Evolutionary conservation across 2,329 filamentous ascomycete species (phyloP).

Genomic region (Aspergillus glaucus): DNA sequence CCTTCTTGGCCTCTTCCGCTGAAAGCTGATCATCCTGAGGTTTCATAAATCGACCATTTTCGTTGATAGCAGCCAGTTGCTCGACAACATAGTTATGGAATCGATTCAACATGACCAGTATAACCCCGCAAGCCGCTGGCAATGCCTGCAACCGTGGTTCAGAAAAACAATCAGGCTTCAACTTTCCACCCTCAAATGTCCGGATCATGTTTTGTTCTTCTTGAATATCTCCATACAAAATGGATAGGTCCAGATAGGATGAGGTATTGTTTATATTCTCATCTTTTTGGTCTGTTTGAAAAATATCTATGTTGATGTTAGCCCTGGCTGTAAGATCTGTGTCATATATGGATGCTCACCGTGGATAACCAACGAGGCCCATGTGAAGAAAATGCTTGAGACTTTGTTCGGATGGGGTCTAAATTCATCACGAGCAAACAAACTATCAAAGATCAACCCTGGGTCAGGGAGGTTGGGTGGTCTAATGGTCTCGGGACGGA

Average conservation of each 20-base stretch:
- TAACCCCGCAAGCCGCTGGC: constrained; percentile 8
- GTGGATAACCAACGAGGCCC: not conserved
- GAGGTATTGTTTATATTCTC: not conserved
- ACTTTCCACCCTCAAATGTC: constrained; percentile 29
- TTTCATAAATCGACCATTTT: constrained; percentile 27
- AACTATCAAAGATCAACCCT: not conserved
- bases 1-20: constrained; percentile 19
- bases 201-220: constrained; percentile 28
- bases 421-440: not conserved
- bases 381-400: not conserved
- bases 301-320: not conserved
- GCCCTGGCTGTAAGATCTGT: too few relatives aligned
- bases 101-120: constrained; percentile 32
- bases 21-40: not conserved
- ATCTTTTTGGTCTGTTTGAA: not conserved
- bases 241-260: not conserved
- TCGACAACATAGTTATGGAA: constrained; percentile 36
- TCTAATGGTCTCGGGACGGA: not conserved
- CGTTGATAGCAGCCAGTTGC: constrained; percentile 36
- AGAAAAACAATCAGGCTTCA: constrained; percentile 34
- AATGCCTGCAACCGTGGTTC: constrained; percentile 26
- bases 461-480: not conserved
- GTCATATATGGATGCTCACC: too few relatives aligned
- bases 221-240: not conserved
- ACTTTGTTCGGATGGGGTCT: not conserved